Evolutionary conservation across 495 filamentous ascomycete genomes (phyloP).

Genomic region (Glarea lozoyensis): DNA sequence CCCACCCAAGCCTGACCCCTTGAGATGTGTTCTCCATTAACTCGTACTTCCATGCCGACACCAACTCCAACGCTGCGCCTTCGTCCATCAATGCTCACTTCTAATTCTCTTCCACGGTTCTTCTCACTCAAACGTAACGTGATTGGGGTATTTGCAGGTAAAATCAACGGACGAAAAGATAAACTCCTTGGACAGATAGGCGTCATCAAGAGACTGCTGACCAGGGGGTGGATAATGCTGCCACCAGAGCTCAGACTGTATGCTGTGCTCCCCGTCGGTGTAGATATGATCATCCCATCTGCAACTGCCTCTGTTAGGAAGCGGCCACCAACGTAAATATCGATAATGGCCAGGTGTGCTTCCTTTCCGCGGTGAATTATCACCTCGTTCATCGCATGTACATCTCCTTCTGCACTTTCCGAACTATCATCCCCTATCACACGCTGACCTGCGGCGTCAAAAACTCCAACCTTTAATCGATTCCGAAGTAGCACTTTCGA

Average conservation of each 20-base stretch:
- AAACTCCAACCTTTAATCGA: slow-evolving; percentile 74
- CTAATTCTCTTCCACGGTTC: slow-evolving; percentile 75
- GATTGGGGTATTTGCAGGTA: slow-evolving; percentile 80
- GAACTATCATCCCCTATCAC: slow-evolving; percentile 27
- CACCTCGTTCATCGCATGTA: slow-evolving; percentile 93
- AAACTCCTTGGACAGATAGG: slow-evolving; percentile 90
- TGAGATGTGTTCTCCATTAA: slow-evolving; percentile 70
- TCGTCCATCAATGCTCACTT: slow-evolving; percentile 83
- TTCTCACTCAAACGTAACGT: slow-evolving; percentile 72
- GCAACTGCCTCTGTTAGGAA: slow-evolving; percentile 88
- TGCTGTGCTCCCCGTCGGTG: slow-evolving; percentile 89
- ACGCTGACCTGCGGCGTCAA: slow-evolving; percentile 46
- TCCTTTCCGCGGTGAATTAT: slow-evolving; percentile 84
- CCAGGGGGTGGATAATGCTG: slow-evolving; percentile 90
- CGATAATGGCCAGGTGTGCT: slow-evolving; percentile 83
- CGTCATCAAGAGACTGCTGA: slow-evolving; percentile 77
- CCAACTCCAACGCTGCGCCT: slow-evolving; percentile 58
- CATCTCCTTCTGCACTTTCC: slow-evolving; percentile 30
- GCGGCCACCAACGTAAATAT: slow-evolving; percentile 74
- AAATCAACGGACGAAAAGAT: slow-evolving; percentile 82
- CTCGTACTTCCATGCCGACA: slow-evolving; percentile 79
- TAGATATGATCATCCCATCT: slow-evolving; percentile 89
- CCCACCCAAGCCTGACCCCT: slow-evolving; percentile 45
- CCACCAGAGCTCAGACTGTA: slow-evolving; percentile 89
- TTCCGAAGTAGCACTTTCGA: slow-evolving; percentile 79